Evolutionary conservation across 2,329 filamentous ascomycete species (phyloP), one percentile per base, ranked within the genome.

Genomic region (Sporothrix sp.): DNA sequence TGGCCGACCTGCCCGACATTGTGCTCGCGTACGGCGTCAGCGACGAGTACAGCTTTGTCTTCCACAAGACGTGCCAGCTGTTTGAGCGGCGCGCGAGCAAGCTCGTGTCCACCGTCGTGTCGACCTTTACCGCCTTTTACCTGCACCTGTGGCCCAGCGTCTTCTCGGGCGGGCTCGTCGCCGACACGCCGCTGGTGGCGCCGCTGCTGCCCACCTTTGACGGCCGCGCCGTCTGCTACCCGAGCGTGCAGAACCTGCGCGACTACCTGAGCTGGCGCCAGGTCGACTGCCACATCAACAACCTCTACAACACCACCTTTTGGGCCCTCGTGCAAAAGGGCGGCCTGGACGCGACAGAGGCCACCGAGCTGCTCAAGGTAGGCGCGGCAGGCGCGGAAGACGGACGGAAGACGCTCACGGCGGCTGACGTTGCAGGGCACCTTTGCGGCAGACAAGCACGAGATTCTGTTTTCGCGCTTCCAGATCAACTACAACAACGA

Each of bases 261-360:
- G 93, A 98, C 69, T 98, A 98, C 66, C 81, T 98, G 75, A 90
- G 86, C 63, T 98, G 93, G 93, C 79, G 93, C 59, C 93, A 98
- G 67, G 93, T 87, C 38, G 93, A 98, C 65, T 97, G 93, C 58
- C 93, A 98, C 64, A 95, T 98, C 60, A 98, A 98, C 66, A 98
- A 98, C 62, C 77, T 98, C 4, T 98, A 96, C 68, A 98, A 98
- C 65, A 98, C 93, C 0, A 87, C 88, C 0, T 97, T 97, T 65
- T 98, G 93, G 93, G 74, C 84, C 1, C 72, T 98, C 60, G 84
- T 97, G 20, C 80, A 87, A 56, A 71, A 80, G 43, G 90, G 87
- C 2, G 85, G 84, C 0, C 38, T 60, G 23, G 56, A 57, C 37
- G 44, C 23, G 27, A 84, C 82, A 46, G 84, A 87, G 52, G 93